Evolutionary conservation across 306 rosid species (phyloP), one percentile per base, ranked within the genome.

Genomic region (Boehmeria nivea): DNA sequence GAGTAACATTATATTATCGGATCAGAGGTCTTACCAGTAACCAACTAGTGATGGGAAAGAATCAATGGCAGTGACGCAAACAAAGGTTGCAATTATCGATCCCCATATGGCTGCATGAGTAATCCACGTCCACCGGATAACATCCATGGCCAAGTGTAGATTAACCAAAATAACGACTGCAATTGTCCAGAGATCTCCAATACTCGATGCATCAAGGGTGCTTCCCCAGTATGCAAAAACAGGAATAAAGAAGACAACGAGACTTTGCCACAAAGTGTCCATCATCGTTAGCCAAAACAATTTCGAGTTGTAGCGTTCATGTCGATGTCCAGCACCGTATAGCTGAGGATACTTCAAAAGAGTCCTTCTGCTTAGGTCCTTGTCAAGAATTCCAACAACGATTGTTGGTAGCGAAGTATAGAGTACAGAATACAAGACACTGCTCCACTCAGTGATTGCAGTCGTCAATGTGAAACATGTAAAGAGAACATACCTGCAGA

Each of bases 201-300:
- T 78, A 78, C 99, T 85, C 94, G 95, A 93, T 59, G 86, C 75
- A 69, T 93, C 99, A 16, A 93, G 81, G 31, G 95, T 43, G 70
- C 96, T 83, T 67, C 81, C 94, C 81, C 74, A 78, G 61, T 85
- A 93, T 43, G 85, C 78, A 74, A 81, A 83, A 61, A 85, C 34
- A 16, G 99, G 99, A 21, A 74, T 37, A 65, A 81, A 93, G 72
- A 85, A 87, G 61, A 83, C 87, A 72, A 81, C 95, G 57, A 93
- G 89, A 75, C 99, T 93, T 85, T 93, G 99, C 99, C 99, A 93
- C 42, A 93, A 65, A 20, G 96, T 93, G 83, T 93, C 99, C 25
- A 83, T 65, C 96, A 93, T 87, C 54, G 86, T 85, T 53, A 87
- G 74, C 96, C 96, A 93, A 75, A 93, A 93, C 51, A 87, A 78